phyloP scores from a whole-genome alignment of 306 rosid genomes.

The Quercus suber region DNA sequence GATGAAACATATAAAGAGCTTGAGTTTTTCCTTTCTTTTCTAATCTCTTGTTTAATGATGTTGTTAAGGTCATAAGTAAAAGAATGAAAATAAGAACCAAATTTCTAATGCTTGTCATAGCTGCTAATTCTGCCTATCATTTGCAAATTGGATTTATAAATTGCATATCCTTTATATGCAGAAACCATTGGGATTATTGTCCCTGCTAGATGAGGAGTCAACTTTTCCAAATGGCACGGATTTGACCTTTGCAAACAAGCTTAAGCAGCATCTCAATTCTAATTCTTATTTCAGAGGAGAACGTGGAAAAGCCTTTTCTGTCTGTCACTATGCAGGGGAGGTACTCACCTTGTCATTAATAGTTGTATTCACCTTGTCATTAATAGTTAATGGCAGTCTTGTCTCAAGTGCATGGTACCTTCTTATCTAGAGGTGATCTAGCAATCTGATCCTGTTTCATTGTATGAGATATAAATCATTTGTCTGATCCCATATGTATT shows the following conservation, averaged over 20 bases:
- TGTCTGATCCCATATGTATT: neutral
- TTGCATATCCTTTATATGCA: conserved; percentile 39
- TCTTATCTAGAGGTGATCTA: neutral
- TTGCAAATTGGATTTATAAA: conserved; percentile 10
- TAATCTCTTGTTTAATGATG: neutral
- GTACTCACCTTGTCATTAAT: conserved; percentile 44
- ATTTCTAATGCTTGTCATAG: neutral
- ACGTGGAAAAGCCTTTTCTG: conserved; percentile 83
- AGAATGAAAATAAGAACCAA: neutral
- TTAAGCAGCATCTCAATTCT: conserved; percentile 83
- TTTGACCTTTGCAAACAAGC: conserved; percentile 88
- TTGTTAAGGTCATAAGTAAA: conserved; percentile 4
- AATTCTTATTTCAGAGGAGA: conserved; percentile 87
- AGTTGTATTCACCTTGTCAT: conserved; percentile 41
- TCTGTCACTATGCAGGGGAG: conserved; percentile 98
- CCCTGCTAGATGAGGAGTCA: conserved; percentile 95
- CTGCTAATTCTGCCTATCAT: neutral
- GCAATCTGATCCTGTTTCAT: neutral
- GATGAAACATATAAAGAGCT: neutral
- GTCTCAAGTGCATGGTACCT: conserved; percentile 10
- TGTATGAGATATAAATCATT: neutral
- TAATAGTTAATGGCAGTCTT: conserved; percentile 1
- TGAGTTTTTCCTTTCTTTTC: neutral
- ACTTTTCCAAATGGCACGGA: conserved; percentile 98
- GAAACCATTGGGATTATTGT: conserved; percentile 95